A percentile compares a stretch with the other conserved stretches of the same genome.
phyloP scores from a whole-genome alignment of 805 yeast genomes.

The Geotrichum ghanense region DNA sequence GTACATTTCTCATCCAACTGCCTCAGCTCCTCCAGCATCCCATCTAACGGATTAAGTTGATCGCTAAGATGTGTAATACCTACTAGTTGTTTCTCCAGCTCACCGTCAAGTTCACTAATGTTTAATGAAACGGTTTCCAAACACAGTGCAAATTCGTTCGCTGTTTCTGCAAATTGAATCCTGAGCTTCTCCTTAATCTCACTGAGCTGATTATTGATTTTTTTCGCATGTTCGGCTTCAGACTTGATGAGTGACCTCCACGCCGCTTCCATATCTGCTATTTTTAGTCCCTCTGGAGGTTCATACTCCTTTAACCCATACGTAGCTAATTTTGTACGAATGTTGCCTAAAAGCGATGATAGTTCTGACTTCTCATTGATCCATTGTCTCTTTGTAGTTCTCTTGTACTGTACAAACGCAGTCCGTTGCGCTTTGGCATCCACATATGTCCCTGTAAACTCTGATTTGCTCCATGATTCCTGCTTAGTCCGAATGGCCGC shows the following conservation, averaged over 20 bases:
- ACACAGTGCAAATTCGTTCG: constrained; percentile 22
- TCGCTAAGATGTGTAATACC: constrained; percentile 26
- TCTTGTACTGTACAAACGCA: constrained; percentile 21
- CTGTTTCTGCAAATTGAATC: constrained; percentile 23
- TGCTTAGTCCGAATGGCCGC: constrained; percentile 15
- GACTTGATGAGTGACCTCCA: constrained; percentile 25
- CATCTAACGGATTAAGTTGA: constrained; percentile 27
- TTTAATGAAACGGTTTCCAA: constrained; percentile 20
- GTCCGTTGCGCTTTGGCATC: constrained; percentile 20
- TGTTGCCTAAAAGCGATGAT: constrained; percentile 26
- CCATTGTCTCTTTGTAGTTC: constrained; percentile 27
- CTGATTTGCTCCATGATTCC: constrained; percentile 20
- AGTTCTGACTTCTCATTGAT: constrained; percentile 27
- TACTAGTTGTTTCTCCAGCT: constrained; percentile 29
- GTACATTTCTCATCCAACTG: constrained; percentile 19
- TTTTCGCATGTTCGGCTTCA: constrained; percentile 24
- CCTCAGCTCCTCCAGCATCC: constrained; percentile 20
- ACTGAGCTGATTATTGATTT: constrained; percentile 23
- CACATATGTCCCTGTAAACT: constrained; percentile 17
- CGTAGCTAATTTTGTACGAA: constrained; percentile 28
- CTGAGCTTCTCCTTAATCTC: constrained; percentile 25
- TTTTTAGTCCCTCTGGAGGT: constrained; percentile 25
- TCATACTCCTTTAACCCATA: constrained; percentile 25
- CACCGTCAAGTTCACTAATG: constrained; percentile 24
- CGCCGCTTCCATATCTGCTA: constrained; percentile 21